These are phyloP conservation scores for Spathaspora arborariae DNA, from an alignment of 805 yeast species.

Conservation along the genomic window DNA sequence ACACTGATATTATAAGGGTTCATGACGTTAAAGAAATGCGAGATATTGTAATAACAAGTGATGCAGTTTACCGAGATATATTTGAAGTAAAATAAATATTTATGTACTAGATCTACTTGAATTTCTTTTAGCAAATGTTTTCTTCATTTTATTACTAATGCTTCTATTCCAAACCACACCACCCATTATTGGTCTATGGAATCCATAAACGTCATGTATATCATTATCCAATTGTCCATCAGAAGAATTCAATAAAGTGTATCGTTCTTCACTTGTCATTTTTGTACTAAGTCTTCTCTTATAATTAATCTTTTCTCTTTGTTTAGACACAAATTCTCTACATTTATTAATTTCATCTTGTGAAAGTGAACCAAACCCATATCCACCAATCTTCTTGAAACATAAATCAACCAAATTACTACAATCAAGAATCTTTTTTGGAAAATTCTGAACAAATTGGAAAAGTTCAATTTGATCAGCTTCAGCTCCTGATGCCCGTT, in stretches of 20 bases:
- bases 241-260: conserved; percentile 18
- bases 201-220: conserved; percentile 43
- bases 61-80: conserved; percentile 57
- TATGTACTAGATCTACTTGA: conserved; percentile 1
- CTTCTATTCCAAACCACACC: conserved; percentile 65
- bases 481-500: conserved; percentile 20
- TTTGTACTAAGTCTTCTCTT: conserved; percentile 26
- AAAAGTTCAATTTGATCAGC: conserved; percentile 53
- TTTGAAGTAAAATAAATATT: not conserved
- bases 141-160: conserved; percentile 52
- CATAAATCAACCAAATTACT: conserved; percentile 67
- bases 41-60: conserved; percentile 54
- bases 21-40: conserved; percentile 69
- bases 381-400: conserved; percentile 66
- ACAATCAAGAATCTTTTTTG: conserved; percentile 68
- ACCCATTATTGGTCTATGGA: conserved; percentile 41
- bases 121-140: conserved; percentile 21
- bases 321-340: conserved; percentile 70
- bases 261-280: conserved; percentile 38
- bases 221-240: conserved; percentile 18
- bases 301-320: conserved; percentile 40
- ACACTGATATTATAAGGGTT: conserved; percentile 79
- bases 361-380: conserved; percentile 63
- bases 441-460: conserved; percentile 81
- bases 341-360: conserved; percentile 82